Percentiles rank a stretch among this genome's conserved stretches.
phyloP scores from a whole-genome alignment of 176 grass and related monocot species.

The Oryza glaberrima region DNA sequence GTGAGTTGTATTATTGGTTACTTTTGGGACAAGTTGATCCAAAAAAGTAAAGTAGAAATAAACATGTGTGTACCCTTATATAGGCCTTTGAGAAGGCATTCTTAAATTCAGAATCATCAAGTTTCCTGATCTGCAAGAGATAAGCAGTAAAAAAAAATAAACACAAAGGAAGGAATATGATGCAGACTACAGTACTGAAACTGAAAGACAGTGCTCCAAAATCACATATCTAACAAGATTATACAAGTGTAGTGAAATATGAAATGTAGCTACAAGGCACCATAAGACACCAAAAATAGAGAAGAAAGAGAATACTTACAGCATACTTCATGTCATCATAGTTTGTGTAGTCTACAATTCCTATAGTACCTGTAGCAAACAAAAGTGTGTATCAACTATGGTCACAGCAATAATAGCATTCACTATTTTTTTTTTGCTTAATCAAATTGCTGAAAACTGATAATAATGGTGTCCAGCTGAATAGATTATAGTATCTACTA shows the following conservation, averaged over 20 bases:
- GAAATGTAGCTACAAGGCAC: not conserved
- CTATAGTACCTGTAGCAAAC: conserved; percentile 60
- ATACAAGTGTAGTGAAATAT: not conserved
- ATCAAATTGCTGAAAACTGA: not conserved
- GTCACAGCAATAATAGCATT: conserved; percentile 31
- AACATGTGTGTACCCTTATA: conserved; percentile 60
- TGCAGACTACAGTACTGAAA: not conserved
- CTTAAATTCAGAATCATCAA: conserved; percentile 84
- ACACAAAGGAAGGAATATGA: not conserved
- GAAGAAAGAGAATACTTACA: conserved; percentile 34
- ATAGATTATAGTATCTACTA: not conserved
- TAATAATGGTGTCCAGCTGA: not conserved
- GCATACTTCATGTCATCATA: conserved; percentile 93
- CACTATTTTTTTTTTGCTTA: not conserved
- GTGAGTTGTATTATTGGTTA: not conserved
- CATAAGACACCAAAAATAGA: not conserved
- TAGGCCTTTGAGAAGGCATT: conserved; percentile 80
- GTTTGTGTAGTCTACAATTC: conserved; percentile 83
- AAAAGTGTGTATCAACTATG: not conserved
- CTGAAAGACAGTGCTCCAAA: not conserved
- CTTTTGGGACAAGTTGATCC: not conserved
- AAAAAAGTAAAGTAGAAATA: not conserved
- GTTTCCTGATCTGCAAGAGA: conserved; percentile 70
- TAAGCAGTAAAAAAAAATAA: conserved; percentile 7
- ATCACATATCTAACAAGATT: not conserved